Percentiles rank a stretch among this genome's conserved stretches.
phyloP scores from a whole-genome alignment of 257 asterid species.

The Petunia secreta region DNA sequence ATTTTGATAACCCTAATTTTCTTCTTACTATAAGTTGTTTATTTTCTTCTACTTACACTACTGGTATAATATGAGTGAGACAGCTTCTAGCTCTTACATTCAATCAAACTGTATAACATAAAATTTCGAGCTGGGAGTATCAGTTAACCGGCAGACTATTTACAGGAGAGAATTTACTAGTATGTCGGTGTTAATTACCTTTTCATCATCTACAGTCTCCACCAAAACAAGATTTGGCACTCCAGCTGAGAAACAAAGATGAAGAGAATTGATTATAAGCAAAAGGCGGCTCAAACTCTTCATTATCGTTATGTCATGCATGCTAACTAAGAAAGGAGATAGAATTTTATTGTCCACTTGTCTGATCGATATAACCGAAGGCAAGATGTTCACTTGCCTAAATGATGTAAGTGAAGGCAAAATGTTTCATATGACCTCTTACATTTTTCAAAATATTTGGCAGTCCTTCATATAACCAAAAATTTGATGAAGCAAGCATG shows the following conservation, averaged over 20 bases:
- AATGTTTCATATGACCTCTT: neutral
- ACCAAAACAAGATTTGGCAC: slow-evolving; percentile 92
- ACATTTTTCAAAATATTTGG: neutral
- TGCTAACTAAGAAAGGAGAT: neutral
- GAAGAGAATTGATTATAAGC: slow-evolving; percentile 1
- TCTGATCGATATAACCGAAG: neutral
- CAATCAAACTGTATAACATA: neutral
- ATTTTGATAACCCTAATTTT: neutral
- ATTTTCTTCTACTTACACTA: neutral
- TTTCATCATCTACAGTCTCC: slow-evolving; percentile 93
- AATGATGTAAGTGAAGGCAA: neutral
- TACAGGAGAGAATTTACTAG: neutral
- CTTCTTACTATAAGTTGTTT: neutral
- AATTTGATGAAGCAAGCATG: neutral
- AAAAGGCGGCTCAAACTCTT: neutral
- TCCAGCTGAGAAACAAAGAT: slow-evolving; percentile 55
- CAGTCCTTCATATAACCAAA: neutral
- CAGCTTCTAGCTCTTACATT: neutral
- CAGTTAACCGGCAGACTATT: neutral
- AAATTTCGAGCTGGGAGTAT: neutral
- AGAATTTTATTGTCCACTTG: slow-evolving; percentile 10
- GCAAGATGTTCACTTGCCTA: neutral
- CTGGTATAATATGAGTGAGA: neutral
- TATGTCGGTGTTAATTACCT: slow-evolving; percentile 49
- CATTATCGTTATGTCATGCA: neutral